Evolutionary conservation across 106 monocot species (phyloP).

Genomic region (Hemerocallis citrina): DNA sequence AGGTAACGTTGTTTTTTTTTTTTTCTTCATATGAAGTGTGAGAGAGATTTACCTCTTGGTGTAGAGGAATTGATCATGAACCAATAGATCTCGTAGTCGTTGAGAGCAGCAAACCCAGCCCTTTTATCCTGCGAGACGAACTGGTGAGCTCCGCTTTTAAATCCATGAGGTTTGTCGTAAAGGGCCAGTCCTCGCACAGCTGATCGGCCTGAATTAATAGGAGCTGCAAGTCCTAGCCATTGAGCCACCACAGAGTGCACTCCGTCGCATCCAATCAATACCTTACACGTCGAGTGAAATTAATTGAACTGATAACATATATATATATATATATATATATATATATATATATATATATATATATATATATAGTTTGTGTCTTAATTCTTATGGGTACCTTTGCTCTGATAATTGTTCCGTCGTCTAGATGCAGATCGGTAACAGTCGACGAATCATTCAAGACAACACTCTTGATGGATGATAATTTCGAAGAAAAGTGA

Average conservation of each 20-base stretch:
- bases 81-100: slow-evolving; percentile 37
- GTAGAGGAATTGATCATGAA: slow-evolving; percentile 16
- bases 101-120: slow-evolving; percentile 30
- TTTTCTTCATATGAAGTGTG: too few relatives aligned
- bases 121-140: slow-evolving; percentile 10
- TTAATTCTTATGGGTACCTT: too few relatives aligned
- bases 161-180: slow-evolving; percentile 15
- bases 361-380: too few relatives aligned
- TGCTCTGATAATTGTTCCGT: too few relatives aligned
- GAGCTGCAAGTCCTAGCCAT: slow-evolving; percentile 20
- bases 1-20: too few relatives aligned
- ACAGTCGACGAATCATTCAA: too few relatives aligned
- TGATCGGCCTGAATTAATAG: slow-evolving; percentile 14
- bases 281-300: not conserved
- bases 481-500: too few relatives aligned
- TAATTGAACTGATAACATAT: too few relatives aligned
- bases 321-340: too few relatives aligned
- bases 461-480: too few relatives aligned
- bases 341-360: too few relatives aligned
- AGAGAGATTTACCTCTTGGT: slow-evolving; percentile 12
- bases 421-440: too few relatives aligned
- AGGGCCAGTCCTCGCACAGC: slow-evolving; percentile 13
- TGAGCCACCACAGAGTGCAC: slow-evolving; percentile 34
- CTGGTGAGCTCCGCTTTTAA: slow-evolving; percentile 2
- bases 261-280: slow-evolving; percentile 40